A percentile compares a stretch with the other conserved stretches of the same genome.
Evolutionary conservation across 306 rosid species (phyloP).

Genomic region (Ziziphus jujuba): DNA sequence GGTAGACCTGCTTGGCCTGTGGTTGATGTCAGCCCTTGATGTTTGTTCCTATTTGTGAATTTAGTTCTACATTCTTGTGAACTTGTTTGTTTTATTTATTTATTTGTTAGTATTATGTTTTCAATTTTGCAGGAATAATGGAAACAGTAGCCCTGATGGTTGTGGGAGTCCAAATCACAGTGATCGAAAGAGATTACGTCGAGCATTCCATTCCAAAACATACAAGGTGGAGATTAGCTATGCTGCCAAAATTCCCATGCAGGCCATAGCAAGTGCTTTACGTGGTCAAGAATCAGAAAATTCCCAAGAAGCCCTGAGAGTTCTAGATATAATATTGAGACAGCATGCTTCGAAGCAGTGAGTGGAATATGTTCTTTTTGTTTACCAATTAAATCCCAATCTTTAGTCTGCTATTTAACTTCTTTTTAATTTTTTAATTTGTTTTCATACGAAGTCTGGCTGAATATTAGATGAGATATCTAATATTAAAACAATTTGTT

Average conservation of each 20-base stretch:
- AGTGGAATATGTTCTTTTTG: slow-evolving; percentile 24
- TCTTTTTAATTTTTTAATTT: neutral
- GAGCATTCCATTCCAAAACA: slow-evolving; percentile 58
- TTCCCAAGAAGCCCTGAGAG: slow-evolving; percentile 85
- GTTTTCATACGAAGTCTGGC: neutral
- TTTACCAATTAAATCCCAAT: neutral
- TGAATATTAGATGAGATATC: neutral
- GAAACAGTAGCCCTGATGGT: slow-evolving; percentile 57
- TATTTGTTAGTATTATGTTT: too few species aligned
- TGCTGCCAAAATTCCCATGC: slow-evolving; percentile 83
- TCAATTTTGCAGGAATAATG: slow-evolving; percentile 50
- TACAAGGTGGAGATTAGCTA: slow-evolving; percentile 75
- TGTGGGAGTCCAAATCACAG: slow-evolving; percentile 54
- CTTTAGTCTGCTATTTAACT: neutral
- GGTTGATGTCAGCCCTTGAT: neutral
- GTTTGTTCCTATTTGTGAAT: neutral
- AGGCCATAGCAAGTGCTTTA: slow-evolving; percentile 71
- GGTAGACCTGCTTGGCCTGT: slow-evolving; percentile 34
- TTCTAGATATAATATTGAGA: slow-evolving; percentile 75
- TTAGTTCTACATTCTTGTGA: neutral
- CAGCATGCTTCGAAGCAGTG: slow-evolving; percentile 95
- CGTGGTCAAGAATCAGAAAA: slow-evolving; percentile 84
- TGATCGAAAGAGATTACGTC: slow-evolving; percentile 74
- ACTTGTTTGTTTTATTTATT: too few species aligned
- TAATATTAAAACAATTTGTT: slow-evolving; percentile 9